These are phyloP conservation scores for Sphagnum fallax DNA, from an alignment of 228 moss, liverwort and hornwort genomes.

Conservation along the genomic window DNA sequence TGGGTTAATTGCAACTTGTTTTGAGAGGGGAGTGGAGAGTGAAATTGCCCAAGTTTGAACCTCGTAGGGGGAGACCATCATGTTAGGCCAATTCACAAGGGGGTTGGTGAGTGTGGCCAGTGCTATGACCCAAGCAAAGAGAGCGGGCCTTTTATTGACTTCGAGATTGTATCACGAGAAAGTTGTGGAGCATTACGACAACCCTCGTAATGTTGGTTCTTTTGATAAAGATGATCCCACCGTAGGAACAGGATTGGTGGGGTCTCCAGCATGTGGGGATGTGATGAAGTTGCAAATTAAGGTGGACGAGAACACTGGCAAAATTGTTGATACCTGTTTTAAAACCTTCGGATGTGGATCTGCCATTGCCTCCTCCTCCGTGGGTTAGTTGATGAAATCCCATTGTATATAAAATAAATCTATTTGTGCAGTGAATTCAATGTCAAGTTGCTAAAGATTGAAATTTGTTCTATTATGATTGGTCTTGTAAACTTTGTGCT, in stretches of 20 bases:
- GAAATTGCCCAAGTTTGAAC: too few species aligned
- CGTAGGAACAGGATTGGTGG: constrained; percentile 71
- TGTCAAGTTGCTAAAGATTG: too few species aligned
- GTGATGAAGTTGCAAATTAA: constrained; percentile 82
- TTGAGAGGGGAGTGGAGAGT: too few species aligned
- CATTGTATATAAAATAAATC: too few species aligned
- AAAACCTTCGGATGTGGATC: constrained; percentile 81
- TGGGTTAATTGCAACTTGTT: too few species aligned
- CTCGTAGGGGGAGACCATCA: constrained; percentile 1
- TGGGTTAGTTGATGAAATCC: constrained; percentile 25
- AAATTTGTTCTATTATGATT: too few species aligned
- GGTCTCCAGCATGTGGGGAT: constrained; percentile 71
- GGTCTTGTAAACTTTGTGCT: too few species aligned
- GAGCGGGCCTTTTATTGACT: constrained; percentile 16
- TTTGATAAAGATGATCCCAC: constrained; percentile 69
- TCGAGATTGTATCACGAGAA: constrained; percentile 58
- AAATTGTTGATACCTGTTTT: constrained; percentile 72
- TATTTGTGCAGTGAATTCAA: too few species aligned
- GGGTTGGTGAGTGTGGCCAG: constrained; percentile 10
- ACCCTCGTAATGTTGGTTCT: constrained; percentile 64
- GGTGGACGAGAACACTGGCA: constrained; percentile 59
- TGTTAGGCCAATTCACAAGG: constrained; percentile 45
- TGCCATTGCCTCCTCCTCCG: constrained; percentile 74
- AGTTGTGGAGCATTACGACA: constrained; percentile 75
- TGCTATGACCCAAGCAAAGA: constrained; percentile 2